Percentiles rank a stretch among this genome's conserved stretches.
These are phyloP conservation scores for Trichoderma oligosporum DNA, from an alignment of 2,329 filamentous ascomycete species.

Conservation along the genomic window DNA sequence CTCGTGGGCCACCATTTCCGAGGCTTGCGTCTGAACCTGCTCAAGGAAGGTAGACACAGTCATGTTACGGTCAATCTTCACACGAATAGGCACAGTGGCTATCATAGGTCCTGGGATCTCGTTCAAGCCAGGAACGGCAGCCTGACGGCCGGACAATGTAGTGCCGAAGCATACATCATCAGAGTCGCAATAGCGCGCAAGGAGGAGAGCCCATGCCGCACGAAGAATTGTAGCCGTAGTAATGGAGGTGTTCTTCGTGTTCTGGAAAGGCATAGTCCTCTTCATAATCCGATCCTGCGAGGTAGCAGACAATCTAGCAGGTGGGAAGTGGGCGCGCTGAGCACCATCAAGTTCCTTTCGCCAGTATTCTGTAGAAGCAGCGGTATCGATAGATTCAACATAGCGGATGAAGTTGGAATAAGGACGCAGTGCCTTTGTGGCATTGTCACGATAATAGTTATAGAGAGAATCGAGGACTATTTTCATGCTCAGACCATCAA, in stretches of 20 bases:
- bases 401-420: conserved; percentile 13
- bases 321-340: conserved; percentile 10
- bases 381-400: conserved; percentile 6
- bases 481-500: conserved; percentile 12
- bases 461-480: conserved; percentile 13
- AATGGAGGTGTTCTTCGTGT: neutral
- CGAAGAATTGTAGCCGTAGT: conserved; percentile 17
- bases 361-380: conserved; percentile 20
- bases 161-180: conserved; percentile 19
- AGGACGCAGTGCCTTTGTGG: neutral
- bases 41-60: neutral
- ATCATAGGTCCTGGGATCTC: conserved; percentile 13
- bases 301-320: neutral
- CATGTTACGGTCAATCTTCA: conserved; percentile 13
- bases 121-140: conserved; percentile 7
- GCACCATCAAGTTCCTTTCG: conserved; percentile 20
- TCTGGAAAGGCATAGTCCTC: conserved; percentile 23
- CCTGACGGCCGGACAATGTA: conserved; percentile 17
- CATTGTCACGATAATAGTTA: neutral
- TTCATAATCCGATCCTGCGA: neutral
- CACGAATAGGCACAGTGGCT: conserved; percentile 18
- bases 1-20: conserved; percentile 15
- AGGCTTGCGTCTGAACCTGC: conserved; percentile 4
- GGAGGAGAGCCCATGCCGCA: conserved; percentile 16
- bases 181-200: conserved; percentile 15